Conservation (phyloP, 2,329 filamentous ascomycete species). For the Grosmannia serpens region DNA sequence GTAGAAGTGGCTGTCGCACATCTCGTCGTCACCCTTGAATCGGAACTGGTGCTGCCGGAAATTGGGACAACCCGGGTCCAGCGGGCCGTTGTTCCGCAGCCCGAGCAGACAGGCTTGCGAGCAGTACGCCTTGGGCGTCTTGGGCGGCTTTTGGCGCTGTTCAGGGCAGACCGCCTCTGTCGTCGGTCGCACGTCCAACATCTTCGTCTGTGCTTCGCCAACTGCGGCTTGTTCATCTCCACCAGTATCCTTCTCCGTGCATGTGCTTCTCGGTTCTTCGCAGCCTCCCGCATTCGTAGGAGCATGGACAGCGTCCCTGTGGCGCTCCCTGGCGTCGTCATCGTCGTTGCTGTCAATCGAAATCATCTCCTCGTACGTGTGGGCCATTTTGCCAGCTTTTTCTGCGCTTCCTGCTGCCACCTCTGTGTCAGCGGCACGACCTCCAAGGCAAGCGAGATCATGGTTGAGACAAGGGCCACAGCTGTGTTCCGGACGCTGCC, state of each 20-base stretch:
- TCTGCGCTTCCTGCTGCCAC: not conserved
- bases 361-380: not conserved
- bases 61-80: not conserved
- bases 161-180: not conserved
- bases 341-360: not conserved
- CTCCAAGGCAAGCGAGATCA: not conserved
- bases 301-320: not conserved
- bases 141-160: not conserved
- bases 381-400: not conserved
- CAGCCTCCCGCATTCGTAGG: not conserved
- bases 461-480: not conserved
- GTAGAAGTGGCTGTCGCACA: not conserved
- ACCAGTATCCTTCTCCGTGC: not conserved
- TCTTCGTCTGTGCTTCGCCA: not conserved
- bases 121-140: not conserved
- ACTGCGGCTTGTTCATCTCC: not conserved
- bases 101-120: not conserved
- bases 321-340: not conserved
- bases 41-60: not conserved
- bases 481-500: not conserved
- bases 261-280: not conserved
- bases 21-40: not conserved
- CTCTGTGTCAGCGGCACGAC: not conserved
- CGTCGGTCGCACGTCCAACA: not conserved
- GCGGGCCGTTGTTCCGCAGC: not conserved